phyloP scores from a whole-genome alignment of 106 monocot genomes.

The Amphibolis antarctica region DNA sequence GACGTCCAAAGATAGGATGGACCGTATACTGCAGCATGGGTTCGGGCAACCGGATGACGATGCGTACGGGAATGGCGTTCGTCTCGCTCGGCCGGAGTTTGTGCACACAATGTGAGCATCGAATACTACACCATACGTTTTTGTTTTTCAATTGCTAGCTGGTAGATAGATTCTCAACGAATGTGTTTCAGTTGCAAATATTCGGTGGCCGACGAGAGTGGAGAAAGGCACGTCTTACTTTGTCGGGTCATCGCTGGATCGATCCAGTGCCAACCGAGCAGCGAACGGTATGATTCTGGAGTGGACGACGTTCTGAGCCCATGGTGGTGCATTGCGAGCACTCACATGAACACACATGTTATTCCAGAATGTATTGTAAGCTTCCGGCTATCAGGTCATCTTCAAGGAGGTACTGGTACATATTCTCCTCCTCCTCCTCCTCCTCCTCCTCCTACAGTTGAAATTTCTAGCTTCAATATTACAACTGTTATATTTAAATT shows the following conservation, averaged over 20 bases:
- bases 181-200: conserved; percentile 23
- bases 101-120: conserved; percentile 30
- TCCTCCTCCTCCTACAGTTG: no score
- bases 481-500: no score
- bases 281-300: conserved; percentile 34
- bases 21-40: conserved; percentile 25
- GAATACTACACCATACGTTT: not conserved
- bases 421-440: no score
- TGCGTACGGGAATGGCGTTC: conserved; percentile 39
- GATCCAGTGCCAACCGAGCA: conserved; percentile 31
- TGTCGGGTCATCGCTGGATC: conserved; percentile 53
- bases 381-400: conserved; percentile 19
- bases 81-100: conserved; percentile 37
- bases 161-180: no score
- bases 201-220: conserved; percentile 30
- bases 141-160: no score
- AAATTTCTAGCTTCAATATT: no score
- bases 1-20: conserved; percentile 15
- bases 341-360: conserved; percentile 52
- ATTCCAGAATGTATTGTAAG: conserved; percentile 50
- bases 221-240: conserved; percentile 44
- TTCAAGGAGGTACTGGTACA: no score
- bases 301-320: conserved; percentile 38
- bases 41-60: conserved; percentile 19
- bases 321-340: conserved; percentile 43